Evolutionary conservation across 257 asterid genomes (phyloP), one percentile per base, ranked within the genome.

Genomic region (Dorcoceras hygrometricum): DNA sequence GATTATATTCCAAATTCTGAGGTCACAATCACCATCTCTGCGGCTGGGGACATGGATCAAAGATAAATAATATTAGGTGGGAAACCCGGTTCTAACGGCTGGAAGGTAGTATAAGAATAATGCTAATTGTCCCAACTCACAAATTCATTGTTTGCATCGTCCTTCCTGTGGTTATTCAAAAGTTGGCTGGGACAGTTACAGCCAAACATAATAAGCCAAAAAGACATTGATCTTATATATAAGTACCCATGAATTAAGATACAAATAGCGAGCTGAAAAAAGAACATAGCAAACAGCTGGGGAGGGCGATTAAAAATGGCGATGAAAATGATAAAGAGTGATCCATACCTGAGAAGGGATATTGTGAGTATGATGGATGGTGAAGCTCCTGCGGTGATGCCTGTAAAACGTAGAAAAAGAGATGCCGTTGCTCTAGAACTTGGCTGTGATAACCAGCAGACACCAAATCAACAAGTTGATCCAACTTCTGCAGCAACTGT

Each of bases 321-420:
- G 62, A 72, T 75, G 77, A 63, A 65, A 46, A 60, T 39, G 84
- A 70, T 71, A 31, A 81, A 79, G 77, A 75, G 72, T 22, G 90
- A 84, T 51, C 86, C 69, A 32, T 75, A 68, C 55, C 66, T 74
- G 2, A 51, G 72, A 14, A 73, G 74, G 46, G 67, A 75, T 29
- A 72, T 68, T 12, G 32, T 36, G 65, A n/a, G 73, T 71, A 59
- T 27, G 73, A 48, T 26, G 26, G 73, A 31, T 18, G 66, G 55
- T 22, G 78, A 69, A 32, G 74, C 36, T 22, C 70, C 79, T 34
- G 82, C 67, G 18, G 61, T 58, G 3, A 63, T 69, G 22, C 46
- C 74, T 14, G 53, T 64, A 6, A 87, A 85, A 62, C 85, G 90
- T 23, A 76, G 87, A 18, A 73, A 84, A 72, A 76, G 87, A 78